Conservation (phyloP, 768 basidiomycete species). For the Asterophora parasitica region DNA sequence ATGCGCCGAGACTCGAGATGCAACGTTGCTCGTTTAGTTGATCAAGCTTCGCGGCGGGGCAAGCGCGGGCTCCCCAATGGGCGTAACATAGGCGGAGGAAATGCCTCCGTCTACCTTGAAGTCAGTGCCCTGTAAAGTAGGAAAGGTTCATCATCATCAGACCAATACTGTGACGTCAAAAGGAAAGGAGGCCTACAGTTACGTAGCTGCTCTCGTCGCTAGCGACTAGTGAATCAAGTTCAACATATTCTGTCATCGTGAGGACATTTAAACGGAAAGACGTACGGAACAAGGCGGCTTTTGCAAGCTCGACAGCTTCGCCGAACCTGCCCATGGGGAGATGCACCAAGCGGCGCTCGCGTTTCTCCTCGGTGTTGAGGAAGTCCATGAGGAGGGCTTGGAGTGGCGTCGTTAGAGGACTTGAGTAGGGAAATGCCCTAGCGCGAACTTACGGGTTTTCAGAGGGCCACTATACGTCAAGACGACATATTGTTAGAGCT, state of each 20-base stretch:
- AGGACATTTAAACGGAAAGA: constrained; percentile 17
- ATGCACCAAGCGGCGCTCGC: constrained; percentile 83
- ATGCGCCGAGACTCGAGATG: no score
- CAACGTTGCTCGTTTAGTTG: constrained; percentile 2
- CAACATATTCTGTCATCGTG: neutral
- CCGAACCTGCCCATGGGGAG: constrained; percentile 98
- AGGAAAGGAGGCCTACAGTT: constrained; percentile 53
- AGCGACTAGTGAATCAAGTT: constrained; percentile 49
- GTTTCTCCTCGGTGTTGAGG: constrained; percentile 93
- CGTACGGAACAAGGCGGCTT: constrained; percentile 89
- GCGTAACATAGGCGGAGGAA: constrained; percentile 88
- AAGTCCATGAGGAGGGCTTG: constrained; percentile 97
- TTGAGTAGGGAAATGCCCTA: neutral
- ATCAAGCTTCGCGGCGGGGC: constrained; percentile 68
- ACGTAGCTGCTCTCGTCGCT: constrained; percentile 96
- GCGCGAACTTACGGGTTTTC: constrained; percentile 70
- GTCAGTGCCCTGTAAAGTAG: constrained; percentile 68
- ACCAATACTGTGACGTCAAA: neutral
- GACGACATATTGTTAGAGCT: constrained; percentile 6
- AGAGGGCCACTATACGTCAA: constrained; percentile 70
- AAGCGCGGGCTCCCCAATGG: constrained; percentile 70
- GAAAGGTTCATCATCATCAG: neutral
- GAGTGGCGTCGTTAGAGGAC: constrained; percentile 7
- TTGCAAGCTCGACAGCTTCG: constrained; percentile 92
- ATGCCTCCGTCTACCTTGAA: constrained; percentile 97